Evolutionary conservation across 2,329 filamentous ascomycete species (phyloP).

Genomic region (Didymella segeticola): DNA sequence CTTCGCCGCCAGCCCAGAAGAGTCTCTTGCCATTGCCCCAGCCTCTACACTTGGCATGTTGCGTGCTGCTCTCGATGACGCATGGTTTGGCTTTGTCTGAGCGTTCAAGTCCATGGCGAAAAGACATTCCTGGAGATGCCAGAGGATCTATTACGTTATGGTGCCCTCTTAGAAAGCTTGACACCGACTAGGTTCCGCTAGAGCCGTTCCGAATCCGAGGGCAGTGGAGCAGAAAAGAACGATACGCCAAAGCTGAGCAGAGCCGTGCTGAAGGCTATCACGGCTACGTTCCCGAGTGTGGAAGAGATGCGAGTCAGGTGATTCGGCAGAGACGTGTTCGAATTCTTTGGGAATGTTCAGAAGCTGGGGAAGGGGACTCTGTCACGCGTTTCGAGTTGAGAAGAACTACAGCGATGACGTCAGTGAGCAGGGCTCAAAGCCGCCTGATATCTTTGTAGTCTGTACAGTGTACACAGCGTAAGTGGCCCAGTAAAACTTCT

Average conservation of each 20-base stretch:
- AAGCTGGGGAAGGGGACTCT: background rate
- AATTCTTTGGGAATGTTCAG: too few relatives aligned
- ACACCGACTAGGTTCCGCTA: slow-evolving; percentile 7
- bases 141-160: slow-evolving; percentile 14
- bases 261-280: background rate
- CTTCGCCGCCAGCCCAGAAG: slow-evolving; percentile 13
- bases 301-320: background rate
- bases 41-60: slow-evolving; percentile 22
- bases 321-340: too few relatives aligned
- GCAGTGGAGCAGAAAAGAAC: background rate
- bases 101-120: background rate
- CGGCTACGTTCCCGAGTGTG: background rate
- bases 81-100: slow-evolving; percentile 4
- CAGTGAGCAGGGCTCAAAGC: too few relatives aligned
- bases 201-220: slow-evolving; percentile 10
- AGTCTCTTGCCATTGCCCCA: slow-evolving; percentile 16
- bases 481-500: too few relatives aligned
- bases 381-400: background rate
- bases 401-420: background rate
- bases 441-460: too few relatives aligned
- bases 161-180: slow-evolving; percentile 11
- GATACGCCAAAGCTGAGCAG: background rate
- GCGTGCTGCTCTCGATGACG: slow-evolving; percentile 28
- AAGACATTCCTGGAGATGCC: background rate
- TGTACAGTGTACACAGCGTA: too few relatives aligned